Evolutionary conservation across 2,329 filamentous ascomycete species (phyloP), one percentile per base, ranked within the genome.

Genomic region (Aspergillus sp.): DNA sequence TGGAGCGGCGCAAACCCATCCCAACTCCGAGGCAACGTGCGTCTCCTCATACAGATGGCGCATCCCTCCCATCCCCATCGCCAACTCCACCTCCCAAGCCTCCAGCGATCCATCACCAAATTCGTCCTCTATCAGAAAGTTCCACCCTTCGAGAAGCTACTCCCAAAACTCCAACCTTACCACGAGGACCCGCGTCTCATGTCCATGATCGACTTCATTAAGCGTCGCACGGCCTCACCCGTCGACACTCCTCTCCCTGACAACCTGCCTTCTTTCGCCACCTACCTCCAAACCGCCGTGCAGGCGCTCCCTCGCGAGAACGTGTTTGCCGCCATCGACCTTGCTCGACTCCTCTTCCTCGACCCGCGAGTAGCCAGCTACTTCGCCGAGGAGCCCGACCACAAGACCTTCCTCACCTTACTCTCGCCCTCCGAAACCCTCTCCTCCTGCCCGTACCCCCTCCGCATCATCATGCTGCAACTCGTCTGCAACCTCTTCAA

Each of bases 401-500:
- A 90, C 58, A 76, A 78, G 55, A 91, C 90, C 0, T 78, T 94
- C 14, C 71, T 82, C 36, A 79, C 84, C 0, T 75, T 96, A 2
- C 69, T 75, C 32, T 65, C 70, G 1, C 75, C 80, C n/a, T 76
- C 91, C 49, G 59, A 65, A 3, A 39, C 57, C 20, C 80, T 84
- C 32, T 71, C 78, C 9, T 75, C 79, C 1, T 90, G 87, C 46
- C 91, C 92, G 0, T 97, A 97, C 71, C 88, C 89, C 2, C 82
- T 96, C 1, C 87, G 91, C 12, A 85, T 96, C 2, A 85, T 96
- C 2, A 89, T 91, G 0, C 77, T 96, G 22, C 93, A 97, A 67
- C 84, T 94, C 69, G 84, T 86, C 1, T 96, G 92, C 77, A 97
- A 96, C 69, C 80, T 96, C 47, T 96, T 96, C 77, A 88, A 86